Base-by-base conservation (phyloP, 2,329 filamentous ascomycete species). In the Pseudocercospora eumusae region DNA sequence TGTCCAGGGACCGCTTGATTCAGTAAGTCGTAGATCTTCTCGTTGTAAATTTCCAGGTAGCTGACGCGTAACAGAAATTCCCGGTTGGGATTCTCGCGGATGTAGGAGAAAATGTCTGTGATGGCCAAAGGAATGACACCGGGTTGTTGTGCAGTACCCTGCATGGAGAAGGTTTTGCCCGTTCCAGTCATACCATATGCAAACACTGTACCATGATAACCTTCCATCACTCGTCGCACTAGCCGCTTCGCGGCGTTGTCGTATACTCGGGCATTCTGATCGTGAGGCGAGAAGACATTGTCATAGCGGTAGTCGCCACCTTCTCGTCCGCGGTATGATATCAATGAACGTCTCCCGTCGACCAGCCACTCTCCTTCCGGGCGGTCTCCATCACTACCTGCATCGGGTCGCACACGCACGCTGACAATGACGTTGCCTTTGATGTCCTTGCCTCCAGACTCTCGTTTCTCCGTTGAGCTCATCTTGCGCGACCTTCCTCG, bases 181-280 rank as follows among this genome's bases (percentile, higher is more conserved):
- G 95, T 98, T 65, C 95, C 95, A 3, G 95, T 99, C 93, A 98
- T 98, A 73, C 95, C 95, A 75, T 99, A 99, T 18, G 93, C 93
- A 75, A 99, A 98, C 23, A 99, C 95, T 0, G 95, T 99, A 62
- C 93, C 95, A 73, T 98, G 93, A 75, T 98, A 99, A 45, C 95
- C 95, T 80, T 99, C 95, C 95, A 99, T 99, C 55, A 99, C 95
- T 71, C 95, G 85, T 69, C 95, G 89, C 52, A 99, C 95, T 56
- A 99, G 82, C 65, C 95, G 89, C 78, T 98, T 98, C 47, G 95
- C 95, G 50, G 87, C 91, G 66, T 93, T 88, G 77, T 99, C 95
- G 75, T 99, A 99, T 9, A 99, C 95, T 74, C 89, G 89, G 57
- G 91, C 87, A 75, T 99, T 99, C 75, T 97, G 91, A 74, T 99